phyloP scores from a whole-genome alignment of 768 basidiomycete genomes.

The Termitomyces bulborhizus region DNA sequence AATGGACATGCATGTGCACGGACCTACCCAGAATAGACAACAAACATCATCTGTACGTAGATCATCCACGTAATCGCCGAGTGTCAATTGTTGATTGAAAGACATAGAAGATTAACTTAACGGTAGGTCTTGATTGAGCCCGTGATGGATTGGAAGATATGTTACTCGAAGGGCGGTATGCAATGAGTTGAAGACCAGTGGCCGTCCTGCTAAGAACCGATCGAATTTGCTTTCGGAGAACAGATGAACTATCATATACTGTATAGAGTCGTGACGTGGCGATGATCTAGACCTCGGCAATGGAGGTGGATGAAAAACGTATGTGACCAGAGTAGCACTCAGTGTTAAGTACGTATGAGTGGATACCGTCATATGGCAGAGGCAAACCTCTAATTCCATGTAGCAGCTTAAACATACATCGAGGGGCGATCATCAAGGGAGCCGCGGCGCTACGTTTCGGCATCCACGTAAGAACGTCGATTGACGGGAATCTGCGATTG shows the following conservation, averaged over 20 bases:
- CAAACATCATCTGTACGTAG: background rate
- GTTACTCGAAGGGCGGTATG: background rate
- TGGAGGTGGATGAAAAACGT: background rate
- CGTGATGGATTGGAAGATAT: background rate
- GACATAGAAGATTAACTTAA: background rate
- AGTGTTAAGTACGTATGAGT: background rate
- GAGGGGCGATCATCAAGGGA: background rate
- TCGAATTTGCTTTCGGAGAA: background rate
- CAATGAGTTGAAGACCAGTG: background rate
- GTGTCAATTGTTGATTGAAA: background rate
- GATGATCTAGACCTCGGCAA: background rate
- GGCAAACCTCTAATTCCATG: background rate
- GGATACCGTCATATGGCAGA: background rate
- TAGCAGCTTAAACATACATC: background rate
- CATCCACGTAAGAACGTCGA: background rate
- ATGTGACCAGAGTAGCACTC: background rate
- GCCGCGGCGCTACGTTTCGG: background rate
- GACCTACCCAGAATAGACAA: background rate
- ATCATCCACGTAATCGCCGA: background rate
- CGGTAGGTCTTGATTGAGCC: background rate
- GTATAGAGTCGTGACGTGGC: background rate
- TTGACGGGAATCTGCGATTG: background rate
- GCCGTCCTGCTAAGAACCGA: background rate
- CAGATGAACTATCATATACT: background rate
- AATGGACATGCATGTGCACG: background rate